Evolutionary conservation across 495 filamentous ascomycete species (phyloP).

Genomic region (Clohesyomyces aquaticus): DNA sequence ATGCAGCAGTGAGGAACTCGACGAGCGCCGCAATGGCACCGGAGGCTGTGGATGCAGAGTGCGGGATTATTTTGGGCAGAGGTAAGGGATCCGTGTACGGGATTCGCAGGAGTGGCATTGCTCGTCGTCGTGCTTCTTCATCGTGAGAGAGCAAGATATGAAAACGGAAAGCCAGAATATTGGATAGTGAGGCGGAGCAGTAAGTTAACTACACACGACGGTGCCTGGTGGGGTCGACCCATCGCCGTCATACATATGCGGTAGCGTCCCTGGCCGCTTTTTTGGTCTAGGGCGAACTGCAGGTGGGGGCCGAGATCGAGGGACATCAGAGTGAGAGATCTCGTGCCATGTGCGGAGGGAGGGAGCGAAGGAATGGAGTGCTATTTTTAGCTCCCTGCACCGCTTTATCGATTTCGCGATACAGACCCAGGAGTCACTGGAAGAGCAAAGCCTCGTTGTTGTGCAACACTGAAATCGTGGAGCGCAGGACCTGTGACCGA

Average conservation of each 20-base stretch:
- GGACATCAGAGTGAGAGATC: not conserved
- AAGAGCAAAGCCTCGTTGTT: conserved; percentile 1
- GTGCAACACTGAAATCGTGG: not conserved
- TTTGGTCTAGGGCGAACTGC: not conserved
- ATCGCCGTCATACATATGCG: too few relatives aligned
- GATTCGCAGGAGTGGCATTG: conserved; percentile 68
- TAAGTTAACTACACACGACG: not conserved
- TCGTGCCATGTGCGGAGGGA: not conserved
- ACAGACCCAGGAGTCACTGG: not conserved
- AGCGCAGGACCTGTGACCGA: not conserved
- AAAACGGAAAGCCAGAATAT: too few relatives aligned
- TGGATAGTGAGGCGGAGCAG: conserved; percentile 12
- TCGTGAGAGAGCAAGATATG: not conserved
- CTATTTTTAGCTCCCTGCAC: conserved; percentile 12
- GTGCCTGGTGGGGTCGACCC: not conserved
- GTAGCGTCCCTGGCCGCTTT: not conserved
- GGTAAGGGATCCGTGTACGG: conserved; percentile 87
- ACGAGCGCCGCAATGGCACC: conserved; percentile 78
- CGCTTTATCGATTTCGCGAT: conserved; percentile 9
- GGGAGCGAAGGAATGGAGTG: too few relatives aligned
- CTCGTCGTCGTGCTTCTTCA: not conserved
- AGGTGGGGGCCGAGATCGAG: not conserved
- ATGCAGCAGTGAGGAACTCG: conserved; percentile 61
- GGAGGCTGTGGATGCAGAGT: conserved; percentile 64
- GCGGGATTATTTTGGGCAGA: conserved; percentile 73